Base-by-base conservation (phyloP, 163 green algal genomes). In the Volvox carteri region DNA sequence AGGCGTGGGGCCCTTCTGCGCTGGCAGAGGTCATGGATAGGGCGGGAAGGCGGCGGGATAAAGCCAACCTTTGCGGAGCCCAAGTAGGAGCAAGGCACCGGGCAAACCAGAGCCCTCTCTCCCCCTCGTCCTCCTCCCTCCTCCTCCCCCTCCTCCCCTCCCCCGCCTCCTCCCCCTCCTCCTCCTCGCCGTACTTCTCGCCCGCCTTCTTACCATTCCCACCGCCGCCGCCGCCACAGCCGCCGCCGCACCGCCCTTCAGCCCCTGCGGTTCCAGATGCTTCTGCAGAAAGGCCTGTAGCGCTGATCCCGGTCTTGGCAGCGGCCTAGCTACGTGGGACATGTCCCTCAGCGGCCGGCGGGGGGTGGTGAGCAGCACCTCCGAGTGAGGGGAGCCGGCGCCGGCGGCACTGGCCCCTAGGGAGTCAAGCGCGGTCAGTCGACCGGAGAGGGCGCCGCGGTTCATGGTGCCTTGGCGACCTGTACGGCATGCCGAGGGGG, bases 351-450 rank as follows among this genome's bases (percentile, higher is more conserved):
- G 35, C 52, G 78, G 46, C 1, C 16, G 30, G 8, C 84, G 48
- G 16, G 67, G 65, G 8, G 81, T 80, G 81, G 46, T 72, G 33
- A 87, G 65, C 65, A 87, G 25, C 33, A 72, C 46, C 65, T 87
- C 81, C n/a, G 68, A 48, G 35, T 73, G 52, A 48, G 62, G 11
- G 48, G n/a, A 46, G 23, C 67, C 81, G 48, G n/a, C 67, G 23
- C 67, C 81, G 5, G 18, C 67, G 65, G 65, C 42, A 44, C 25
- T 58, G 65, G 41, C 67, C 60, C 81, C 67, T 14, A 78, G 28
- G 21, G 78, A 86, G n/a, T 74, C 78, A 6, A 75, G 52, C 1
- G 54, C 12, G 35, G 21, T 56, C 4, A 65, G 28, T 46, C 81
- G 81, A 30, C 81, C 42, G 46, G 42, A 80, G 30, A 41, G n/a